A percentile compares a stretch with the other conserved stretches of the same genome.
phyloP scores from a whole-genome alignment of 1,284 basidiomycete genomes.

The Pseudozyma hubeiensis region DNA sequence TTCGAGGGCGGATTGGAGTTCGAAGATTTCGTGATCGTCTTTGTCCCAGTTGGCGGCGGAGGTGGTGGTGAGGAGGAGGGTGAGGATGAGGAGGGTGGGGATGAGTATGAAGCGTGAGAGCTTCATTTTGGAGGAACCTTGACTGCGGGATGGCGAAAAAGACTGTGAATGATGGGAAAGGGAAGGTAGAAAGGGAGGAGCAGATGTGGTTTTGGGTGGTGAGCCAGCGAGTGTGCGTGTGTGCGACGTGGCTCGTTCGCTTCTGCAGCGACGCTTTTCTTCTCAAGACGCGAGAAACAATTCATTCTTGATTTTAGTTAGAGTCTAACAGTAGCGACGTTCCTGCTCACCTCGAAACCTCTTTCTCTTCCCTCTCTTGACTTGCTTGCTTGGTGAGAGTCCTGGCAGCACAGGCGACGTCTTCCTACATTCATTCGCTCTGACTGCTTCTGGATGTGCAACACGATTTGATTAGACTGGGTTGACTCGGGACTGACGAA shows the following conservation, averaged over 20 bases:
- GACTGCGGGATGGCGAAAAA: background rate
- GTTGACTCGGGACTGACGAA: no score
- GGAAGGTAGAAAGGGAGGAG: constrained; percentile 1
- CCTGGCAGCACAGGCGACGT: no score
- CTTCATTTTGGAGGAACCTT: constrained; percentile 16
- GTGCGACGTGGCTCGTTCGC: constrained; percentile 40
- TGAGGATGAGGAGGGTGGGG: constrained; percentile 16
- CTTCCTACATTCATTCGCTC: no score
- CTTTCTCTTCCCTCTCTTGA: no score
- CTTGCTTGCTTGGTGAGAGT: no score
- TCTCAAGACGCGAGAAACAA: background rate
- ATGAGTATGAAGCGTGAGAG: constrained; percentile 24
- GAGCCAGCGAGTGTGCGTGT: background rate
- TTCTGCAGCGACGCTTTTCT: background rate
- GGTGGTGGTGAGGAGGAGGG: constrained; percentile 15
- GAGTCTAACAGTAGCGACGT: background rate
- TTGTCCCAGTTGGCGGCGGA: constrained; percentile 56
- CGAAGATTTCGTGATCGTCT: constrained; percentile 66
- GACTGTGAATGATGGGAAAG: background rate
- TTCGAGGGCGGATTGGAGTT: constrained; percentile 63
- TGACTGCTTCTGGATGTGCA: no score
- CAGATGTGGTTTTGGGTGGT: background rate
- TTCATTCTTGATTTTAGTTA: background rate
- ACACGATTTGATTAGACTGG: no score
- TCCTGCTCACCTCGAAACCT: no score